A percentile compares a stretch with the other conserved stretches of the same genome.
Evolutionary conservation across 163 green algal genomes (phyloP).

Genomic region (Coccomyxa subellipsoidea): DNA sequence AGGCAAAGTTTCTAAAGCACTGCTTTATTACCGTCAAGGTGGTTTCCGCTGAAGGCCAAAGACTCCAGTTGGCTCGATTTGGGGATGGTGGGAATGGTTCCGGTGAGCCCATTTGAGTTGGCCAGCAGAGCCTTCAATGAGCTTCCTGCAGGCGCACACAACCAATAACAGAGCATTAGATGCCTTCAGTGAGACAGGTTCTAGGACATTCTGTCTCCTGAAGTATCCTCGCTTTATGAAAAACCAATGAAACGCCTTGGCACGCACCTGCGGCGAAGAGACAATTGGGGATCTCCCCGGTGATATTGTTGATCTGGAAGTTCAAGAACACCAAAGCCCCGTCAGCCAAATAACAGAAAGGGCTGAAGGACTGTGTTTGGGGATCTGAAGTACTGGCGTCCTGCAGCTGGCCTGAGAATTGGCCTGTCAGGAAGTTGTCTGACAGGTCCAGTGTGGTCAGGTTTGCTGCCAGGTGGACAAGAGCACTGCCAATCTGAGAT

Average conservation of each 20-base stretch:
- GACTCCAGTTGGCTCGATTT: not conserved
- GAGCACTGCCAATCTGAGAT: not conserved
- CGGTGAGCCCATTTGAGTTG: not conserved
- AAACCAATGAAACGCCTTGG: no score
- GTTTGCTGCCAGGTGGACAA: not conserved
- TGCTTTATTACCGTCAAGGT: not conserved
- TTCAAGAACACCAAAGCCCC: not conserved
- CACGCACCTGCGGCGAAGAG: not conserved
- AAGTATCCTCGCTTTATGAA: no score
- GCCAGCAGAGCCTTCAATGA: not conserved
- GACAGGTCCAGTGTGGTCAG: conserved; percentile 1
- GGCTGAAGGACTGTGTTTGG: not conserved
- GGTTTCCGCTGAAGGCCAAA: not conserved
- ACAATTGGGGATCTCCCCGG: not conserved
- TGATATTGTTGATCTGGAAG: not conserved
- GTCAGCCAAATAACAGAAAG: not conserved
- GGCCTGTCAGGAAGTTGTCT: not conserved
- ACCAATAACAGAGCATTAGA: not conserved
- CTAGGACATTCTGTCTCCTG: no score
- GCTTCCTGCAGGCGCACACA: not conserved
- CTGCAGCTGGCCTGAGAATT: not conserved
- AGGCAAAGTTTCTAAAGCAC: no score
- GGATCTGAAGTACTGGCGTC: not conserved
- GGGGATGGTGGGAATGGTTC: not conserved
- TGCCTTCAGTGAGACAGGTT: no score